Conservation (phyloP, 306 rosid species). For the Lathyrus aphaca region DNA sequence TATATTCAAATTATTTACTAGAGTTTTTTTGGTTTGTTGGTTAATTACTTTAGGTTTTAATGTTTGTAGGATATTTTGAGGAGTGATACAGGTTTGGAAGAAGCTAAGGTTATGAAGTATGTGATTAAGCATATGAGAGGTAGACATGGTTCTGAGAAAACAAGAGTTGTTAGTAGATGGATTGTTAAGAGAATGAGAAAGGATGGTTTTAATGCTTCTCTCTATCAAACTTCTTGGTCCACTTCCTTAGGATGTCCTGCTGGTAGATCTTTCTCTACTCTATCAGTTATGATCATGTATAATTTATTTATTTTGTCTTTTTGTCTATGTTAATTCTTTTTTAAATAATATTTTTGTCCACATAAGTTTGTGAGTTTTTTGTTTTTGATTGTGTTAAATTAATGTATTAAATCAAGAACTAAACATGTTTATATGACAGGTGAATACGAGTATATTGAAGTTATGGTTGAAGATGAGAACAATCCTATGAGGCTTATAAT, state of each 20-base stretch:
- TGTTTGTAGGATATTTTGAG: constrained; percentile 56
- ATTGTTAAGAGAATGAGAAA: constrained; percentile 55
- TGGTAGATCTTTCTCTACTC: constrained; percentile 47
- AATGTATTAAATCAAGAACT: neutral
- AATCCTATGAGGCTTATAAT: constrained; percentile 54
- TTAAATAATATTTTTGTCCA: too few species aligned
- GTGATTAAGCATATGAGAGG: constrained; percentile 54
- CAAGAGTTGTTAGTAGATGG: constrained; percentile 47
- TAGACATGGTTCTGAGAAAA: constrained; percentile 42
- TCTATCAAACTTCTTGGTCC: constrained; percentile 71
- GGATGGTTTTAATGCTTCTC: constrained; percentile 62
- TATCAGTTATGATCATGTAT: too few species aligned
- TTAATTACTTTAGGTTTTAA: constrained; percentile 1
- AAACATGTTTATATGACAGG: constrained; percentile 43
- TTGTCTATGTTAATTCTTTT: too few species aligned
- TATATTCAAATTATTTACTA: neutral
- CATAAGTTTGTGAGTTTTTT: too few species aligned
- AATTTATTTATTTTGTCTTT: too few species aligned
- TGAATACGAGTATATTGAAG: constrained; percentile 69
- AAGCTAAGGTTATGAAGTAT: constrained; percentile 48
- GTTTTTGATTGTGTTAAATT: neutral
- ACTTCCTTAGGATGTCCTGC: constrained; percentile 69
- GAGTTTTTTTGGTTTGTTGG: neutral
- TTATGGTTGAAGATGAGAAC: constrained; percentile 42
- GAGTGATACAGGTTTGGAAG: constrained; percentile 44